Evolutionary conservation across 495 filamentous ascomycete species (phyloP), one percentile per base, ranked within the genome.

Genomic region (Aspergillus ellipticus): DNA sequence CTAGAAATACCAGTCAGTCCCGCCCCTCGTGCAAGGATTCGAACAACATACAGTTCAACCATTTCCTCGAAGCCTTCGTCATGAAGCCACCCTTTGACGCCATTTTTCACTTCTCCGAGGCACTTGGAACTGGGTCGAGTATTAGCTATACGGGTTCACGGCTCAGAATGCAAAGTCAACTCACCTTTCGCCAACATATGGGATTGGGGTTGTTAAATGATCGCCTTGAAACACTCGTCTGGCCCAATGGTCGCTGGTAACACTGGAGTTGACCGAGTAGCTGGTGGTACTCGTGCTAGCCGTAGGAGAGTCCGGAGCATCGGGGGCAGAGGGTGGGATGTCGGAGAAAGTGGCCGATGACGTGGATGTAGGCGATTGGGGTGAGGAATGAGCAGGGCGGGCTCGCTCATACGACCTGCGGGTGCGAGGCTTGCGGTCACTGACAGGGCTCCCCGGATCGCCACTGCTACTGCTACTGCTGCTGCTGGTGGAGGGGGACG

Each of bases 201-300:
- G 65, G 28, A 85, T 71, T 5, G 59, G 62, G 1, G 77, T 82
- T 6, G 58, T 51, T 6, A 76, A 67, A 24, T 70, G 66, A 37
- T 57, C 53, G 10, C 70, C 72, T 20, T 67, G 59, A 51, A 82
- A 84, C 5, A 83, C 73, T 20, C 71, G 66, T 35, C 65, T 74
- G 0, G 80, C 70, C 83, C 83, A 86, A 60, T 85, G 82, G 3
- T 73, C 68, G 41, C 57, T 61, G 20, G 67, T 29, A 15, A 58
- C 53, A 53, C 65, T 69, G 5, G 68, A 65, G 16, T 47, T 55
- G 8, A 64, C 58, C 2, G 77, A 79, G 15, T 66, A 63, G 20
- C 70, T 73, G 0, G 69, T 70, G n/a, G 61, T 62, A 16, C 20
- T 48, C 24, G 72, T 70, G 22, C 69, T 72, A n/a, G 74, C 70